Conservation (phyloP, 139 green algal species). For the Chlamydomonas applanata region DNA sequence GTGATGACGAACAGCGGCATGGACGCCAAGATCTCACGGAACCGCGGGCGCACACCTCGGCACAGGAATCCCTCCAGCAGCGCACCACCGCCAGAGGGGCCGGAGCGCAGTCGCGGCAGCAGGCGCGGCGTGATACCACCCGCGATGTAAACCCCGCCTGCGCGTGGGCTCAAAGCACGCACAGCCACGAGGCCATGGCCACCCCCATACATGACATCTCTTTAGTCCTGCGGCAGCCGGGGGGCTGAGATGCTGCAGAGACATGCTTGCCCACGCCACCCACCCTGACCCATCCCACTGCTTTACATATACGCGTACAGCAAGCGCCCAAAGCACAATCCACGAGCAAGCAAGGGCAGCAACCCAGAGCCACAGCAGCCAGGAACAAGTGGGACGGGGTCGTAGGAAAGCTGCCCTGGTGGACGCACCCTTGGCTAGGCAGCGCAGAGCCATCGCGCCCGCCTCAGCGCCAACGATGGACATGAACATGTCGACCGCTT, state of each 20-base stretch:
- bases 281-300: no score
- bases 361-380: no score
- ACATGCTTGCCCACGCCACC: no score
- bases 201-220: no score
- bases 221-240: no score
- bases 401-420: not conserved
- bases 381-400: no score
- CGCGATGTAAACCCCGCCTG: slow-evolving; percentile 86
- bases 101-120: slow-evolving; percentile 15
- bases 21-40: slow-evolving; percentile 45
- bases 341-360: no score
- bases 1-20: slow-evolving; percentile 75
- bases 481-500: slow-evolving; percentile 90
- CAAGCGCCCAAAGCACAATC: no score
- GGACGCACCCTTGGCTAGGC: slow-evolving; percentile 61
- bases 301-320: no score
- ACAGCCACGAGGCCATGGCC: no score
- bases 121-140: slow-evolving; percentile 85
- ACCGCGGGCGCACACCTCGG: slow-evolving; percentile 23
- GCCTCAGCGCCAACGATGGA: slow-evolving; percentile 85
- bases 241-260: no score
- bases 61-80: slow-evolving; percentile 67
- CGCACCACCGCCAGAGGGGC: slow-evolving; percentile 38
- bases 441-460: slow-evolving; percentile 80
- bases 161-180: not conserved